Evolutionary conservation across 306 rosid genomes (phyloP).

Genomic region (Macrotyloma uniflorum): DNA sequence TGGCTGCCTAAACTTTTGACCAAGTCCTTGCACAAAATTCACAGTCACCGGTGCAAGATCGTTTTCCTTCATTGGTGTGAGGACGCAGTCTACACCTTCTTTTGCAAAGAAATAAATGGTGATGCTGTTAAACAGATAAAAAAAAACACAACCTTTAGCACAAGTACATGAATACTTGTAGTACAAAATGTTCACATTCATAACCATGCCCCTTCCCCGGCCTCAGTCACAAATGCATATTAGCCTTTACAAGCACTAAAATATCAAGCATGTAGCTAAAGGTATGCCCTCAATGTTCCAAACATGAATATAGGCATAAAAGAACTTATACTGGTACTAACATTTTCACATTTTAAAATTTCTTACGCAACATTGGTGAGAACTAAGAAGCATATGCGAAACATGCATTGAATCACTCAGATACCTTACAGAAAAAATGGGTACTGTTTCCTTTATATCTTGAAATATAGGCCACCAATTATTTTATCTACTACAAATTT

Average conservation of each 20-base stretch:
- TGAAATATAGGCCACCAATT: background rate
- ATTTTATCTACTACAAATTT: background rate
- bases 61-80: slow-evolving; percentile 59
- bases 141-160: slow-evolving; percentile 26
- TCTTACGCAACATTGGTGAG: slow-evolving; percentile 3
- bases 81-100: slow-evolving; percentile 69
- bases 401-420: background rate
- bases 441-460: slow-evolving; percentile 8
- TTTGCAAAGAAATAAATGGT: slow-evolving; percentile 75
- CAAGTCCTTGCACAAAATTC: slow-evolving; percentile 74
- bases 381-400: background rate
- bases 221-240: slow-evolving; percentile 1
- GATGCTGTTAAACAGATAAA: slow-evolving; percentile 63
- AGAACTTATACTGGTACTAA: background rate
- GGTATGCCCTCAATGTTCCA: background rate
- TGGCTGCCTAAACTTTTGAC: slow-evolving; percentile 85
- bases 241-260: slow-evolving; percentile 12
- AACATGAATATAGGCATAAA: background rate
- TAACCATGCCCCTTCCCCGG: background rate
- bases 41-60: slow-evolving; percentile 59
- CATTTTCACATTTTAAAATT: background rate
- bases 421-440: background rate
- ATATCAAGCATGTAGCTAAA: slow-evolving; percentile 24
- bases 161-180: slow-evolving; percentile 15
- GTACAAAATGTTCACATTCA: background rate